Conservation (phyloP, 768 basidiomycete genomes). For the Tylopilus sp. region DNA sequence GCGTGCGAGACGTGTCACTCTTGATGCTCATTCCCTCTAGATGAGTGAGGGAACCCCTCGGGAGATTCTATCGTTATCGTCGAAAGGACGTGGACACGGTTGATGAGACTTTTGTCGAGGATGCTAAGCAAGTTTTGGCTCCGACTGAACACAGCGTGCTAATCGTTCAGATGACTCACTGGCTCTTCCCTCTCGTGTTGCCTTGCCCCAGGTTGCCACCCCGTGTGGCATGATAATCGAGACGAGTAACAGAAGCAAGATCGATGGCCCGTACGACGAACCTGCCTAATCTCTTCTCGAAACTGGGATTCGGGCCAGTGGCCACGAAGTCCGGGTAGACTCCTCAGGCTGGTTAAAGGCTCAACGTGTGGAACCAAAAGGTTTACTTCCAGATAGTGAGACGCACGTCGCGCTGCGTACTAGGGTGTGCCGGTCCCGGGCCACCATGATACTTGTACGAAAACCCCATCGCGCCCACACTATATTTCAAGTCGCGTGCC, state of each 20-base stretch:
- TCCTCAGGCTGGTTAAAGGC: constrained; percentile 99
- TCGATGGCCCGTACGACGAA: constrained; percentile 75
- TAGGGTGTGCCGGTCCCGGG: no score
- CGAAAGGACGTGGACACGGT: constrained; percentile 85
- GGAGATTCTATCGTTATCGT: constrained; percentile 99
- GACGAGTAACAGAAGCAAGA: constrained; percentile 60
- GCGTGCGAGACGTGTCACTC: constrained; percentile 97
- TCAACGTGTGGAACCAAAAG: constrained; percentile 99
- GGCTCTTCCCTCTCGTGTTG: constrained; percentile 95
- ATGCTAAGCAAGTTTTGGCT: no score
- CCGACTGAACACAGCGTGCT: no score
- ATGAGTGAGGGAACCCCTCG: constrained; percentile 97
- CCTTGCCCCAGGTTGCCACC: constrained; percentile 86
- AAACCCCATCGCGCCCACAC: no score
- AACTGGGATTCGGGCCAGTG: constrained; percentile 76
- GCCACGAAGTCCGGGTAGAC: constrained; percentile 89
- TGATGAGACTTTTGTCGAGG: no score
- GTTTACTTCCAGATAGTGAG: constrained; percentile 38
- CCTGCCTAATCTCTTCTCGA: constrained; percentile 71
- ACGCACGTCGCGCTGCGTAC: constrained; percentile 28
- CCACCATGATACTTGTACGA: no score
- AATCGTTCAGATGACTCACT: constrained; percentile 98
- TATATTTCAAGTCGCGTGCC: no score
- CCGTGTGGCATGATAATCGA: constrained; percentile 94
- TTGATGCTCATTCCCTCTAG: constrained; percentile 96